Percentiles rank a stretch among this genome's conserved stretches.
phyloP scores from a whole-genome alignment of 306 rosid genomes.

The Datisca glomerata region DNA sequence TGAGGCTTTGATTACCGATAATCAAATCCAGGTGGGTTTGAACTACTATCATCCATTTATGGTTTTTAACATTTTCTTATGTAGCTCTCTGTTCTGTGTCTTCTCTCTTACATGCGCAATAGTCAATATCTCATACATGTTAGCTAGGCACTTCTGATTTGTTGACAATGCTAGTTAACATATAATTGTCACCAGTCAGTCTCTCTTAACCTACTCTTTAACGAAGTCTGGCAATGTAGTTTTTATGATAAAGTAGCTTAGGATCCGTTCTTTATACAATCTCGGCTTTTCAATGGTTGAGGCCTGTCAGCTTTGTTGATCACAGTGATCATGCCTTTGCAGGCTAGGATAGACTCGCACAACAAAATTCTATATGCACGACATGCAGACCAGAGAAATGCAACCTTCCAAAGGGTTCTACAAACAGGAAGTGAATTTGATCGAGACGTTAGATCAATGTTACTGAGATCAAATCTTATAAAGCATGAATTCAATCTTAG shows the following conservation, averaged over 20 bases:
- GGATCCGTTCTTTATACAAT: too few species aligned
- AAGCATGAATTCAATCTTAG: constrained; percentile 83
- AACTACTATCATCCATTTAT: constrained; percentile 4
- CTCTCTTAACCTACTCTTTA: too few species aligned
- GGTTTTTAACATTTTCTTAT: background rate
- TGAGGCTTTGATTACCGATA: constrained; percentile 85
- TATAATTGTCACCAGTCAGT: too few species aligned
- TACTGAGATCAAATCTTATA: constrained; percentile 82
- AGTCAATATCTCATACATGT: too few species aligned
- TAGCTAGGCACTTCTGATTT: too few species aligned
- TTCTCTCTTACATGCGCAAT: too few species aligned
- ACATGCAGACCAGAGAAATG: constrained; percentile 95
- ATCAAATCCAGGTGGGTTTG: constrained; percentile 81
- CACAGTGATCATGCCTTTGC: constrained; percentile 25
- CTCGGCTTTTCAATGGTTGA: too few species aligned
- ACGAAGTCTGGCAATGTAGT: too few species aligned
- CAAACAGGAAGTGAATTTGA: constrained; percentile 79
- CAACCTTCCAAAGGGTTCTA: constrained; percentile 86
- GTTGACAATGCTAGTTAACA: too few species aligned
- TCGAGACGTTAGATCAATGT: constrained; percentile 75
- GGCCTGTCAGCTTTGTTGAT: too few species aligned
- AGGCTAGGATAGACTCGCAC: constrained; percentile 99
- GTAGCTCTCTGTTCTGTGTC: constrained; percentile 1
- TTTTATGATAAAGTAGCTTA: too few species aligned
- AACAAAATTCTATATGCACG: constrained; percentile 91